Conservation (phyloP, 2,329 filamentous ascomycete species). For the Madurella mycetomatis region DNA sequence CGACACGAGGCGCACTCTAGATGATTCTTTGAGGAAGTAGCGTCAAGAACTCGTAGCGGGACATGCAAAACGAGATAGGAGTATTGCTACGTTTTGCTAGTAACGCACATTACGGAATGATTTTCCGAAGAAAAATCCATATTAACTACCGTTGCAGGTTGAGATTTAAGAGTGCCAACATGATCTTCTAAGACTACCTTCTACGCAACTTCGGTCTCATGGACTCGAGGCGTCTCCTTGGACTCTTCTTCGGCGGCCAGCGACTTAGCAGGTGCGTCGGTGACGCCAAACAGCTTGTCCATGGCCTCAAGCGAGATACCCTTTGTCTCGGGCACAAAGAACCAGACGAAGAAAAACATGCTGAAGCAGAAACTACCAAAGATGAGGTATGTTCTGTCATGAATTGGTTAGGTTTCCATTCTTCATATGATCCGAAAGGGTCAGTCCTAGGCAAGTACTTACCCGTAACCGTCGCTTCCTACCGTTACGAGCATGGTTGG, state of each 20-base stretch:
- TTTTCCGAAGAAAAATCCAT: too few species aligned
- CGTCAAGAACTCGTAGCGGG: too few species aligned
- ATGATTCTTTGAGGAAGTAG: too few species aligned
- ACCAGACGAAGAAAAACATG: constrained; percentile 61
- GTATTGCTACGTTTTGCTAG: too few species aligned
- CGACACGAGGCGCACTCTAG: too few species aligned
- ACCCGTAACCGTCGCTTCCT: constrained; percentile 35
- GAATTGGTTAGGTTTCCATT: not conserved
- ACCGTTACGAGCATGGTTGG: constrained; percentile 57
- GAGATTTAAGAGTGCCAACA: too few species aligned
- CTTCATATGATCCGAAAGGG: constrained; percentile 33
- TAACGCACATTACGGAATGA: too few species aligned
- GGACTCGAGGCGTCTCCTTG: constrained; percentile 6
- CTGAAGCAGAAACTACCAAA: constrained; percentile 60
- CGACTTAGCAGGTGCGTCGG: constrained; percentile 19
- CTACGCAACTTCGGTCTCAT: constrained; percentile 11
- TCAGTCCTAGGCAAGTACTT: constrained; percentile 24
- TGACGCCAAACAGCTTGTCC: constrained; percentile 29
- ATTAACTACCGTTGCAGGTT: too few species aligned
- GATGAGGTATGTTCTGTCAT: constrained; percentile 53
- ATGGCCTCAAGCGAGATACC: constrained; percentile 37
- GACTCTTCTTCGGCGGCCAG: constrained; percentile 7
- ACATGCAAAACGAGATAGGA: too few species aligned
- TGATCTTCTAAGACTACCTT: not conserved
- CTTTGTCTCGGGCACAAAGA: constrained; percentile 62